A percentile compares a stretch with the other conserved stretches of the same genome.
These are phyloP conservation scores for Neodidymelliopsis sp. DNA, from an alignment of 2,329 filamentous ascomycete genomes.

Conservation along the genomic window DNA sequence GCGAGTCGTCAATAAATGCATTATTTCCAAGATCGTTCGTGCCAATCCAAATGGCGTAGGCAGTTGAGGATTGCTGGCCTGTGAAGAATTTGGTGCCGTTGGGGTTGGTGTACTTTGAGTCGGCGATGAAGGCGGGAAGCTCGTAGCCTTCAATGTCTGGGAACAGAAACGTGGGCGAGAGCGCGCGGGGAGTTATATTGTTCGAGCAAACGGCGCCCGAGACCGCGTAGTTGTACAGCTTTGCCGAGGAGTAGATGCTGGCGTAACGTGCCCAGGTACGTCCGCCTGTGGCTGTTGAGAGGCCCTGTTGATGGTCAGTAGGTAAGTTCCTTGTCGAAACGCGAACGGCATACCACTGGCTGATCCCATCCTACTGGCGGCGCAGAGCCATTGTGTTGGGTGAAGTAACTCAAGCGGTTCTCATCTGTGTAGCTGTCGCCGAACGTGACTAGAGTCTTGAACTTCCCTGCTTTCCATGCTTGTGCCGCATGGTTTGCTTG, in stretches of 20 bases:
- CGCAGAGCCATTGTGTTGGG: slow-evolving; percentile 60
- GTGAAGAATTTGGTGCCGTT: slow-evolving; percentile 54
- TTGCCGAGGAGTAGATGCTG: slow-evolving; percentile 64
- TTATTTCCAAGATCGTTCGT: slow-evolving; percentile 77
- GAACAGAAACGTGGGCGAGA: slow-evolving; percentile 59
- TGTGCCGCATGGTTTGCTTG: slow-evolving; percentile 20
- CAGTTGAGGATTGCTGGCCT: slow-evolving; percentile 64
- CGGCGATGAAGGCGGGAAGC: slow-evolving; percentile 57
- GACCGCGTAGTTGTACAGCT: slow-evolving; percentile 73
- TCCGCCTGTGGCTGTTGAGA: slow-evolving; percentile 69
- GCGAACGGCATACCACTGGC: slow-evolving; percentile 49
- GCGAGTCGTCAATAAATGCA: slow-evolving; percentile 71
- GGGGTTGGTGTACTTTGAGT: slow-evolving; percentile 43
- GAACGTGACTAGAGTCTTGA: slow-evolving; percentile 72
- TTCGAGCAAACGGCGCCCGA: slow-evolving; percentile 77
- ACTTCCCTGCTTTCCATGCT: slow-evolving; percentile 54
- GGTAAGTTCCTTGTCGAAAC: neutral
- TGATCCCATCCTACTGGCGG: slow-evolving; percentile 69
- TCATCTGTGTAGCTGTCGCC: slow-evolving; percentile 82
- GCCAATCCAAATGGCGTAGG: slow-evolving; percentile 81
- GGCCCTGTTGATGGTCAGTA: slow-evolving; percentile 42
- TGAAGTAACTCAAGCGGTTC: slow-evolving; percentile 70
- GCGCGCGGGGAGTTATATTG: slow-evolving; percentile 65
- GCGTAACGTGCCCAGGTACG: slow-evolving; percentile 74
- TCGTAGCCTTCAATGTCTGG: slow-evolving; percentile 62